phyloP scores from a whole-genome alignment of 768 basidiomycete genomes.

The Pisolithus microcarpus region DNA sequence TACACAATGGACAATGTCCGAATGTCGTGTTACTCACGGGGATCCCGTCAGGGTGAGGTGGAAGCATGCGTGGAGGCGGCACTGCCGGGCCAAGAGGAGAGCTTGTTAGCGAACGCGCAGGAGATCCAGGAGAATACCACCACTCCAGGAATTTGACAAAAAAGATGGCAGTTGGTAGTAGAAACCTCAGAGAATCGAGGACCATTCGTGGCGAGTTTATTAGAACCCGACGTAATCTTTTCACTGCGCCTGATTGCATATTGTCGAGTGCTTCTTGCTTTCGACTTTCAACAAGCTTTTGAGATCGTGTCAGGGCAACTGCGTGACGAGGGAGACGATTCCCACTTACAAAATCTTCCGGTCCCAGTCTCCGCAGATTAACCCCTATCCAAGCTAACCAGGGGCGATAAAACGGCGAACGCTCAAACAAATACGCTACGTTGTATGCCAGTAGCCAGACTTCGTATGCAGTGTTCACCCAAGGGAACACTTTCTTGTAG shows the following conservation, averaged over 20 bases:
- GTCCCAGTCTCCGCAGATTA: slow-evolving; percentile 69
- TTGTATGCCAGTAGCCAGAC: slow-evolving; percentile 80
- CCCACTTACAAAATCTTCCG: slow-evolving; percentile 67
- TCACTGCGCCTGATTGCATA: slow-evolving; percentile 31
- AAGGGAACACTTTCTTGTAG: slow-evolving; percentile 79
- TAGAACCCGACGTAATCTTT: slow-evolving; percentile 42
- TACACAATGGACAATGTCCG: slow-evolving; percentile 84
- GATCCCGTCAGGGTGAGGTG: slow-evolving; percentile 67
- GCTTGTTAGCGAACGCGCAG: slow-evolving; percentile 62
- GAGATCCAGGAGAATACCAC: slow-evolving; percentile 97
- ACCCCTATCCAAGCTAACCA: slow-evolving; percentile 86
- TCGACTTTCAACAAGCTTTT: slow-evolving; percentile 12
- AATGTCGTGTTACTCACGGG: slow-evolving; percentile 56
- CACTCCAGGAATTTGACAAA: slow-evolving; percentile 96
- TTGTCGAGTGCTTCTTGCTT: slow-evolving; percentile 14
- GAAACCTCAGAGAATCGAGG: slow-evolving; percentile 70
- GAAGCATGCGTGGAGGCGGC: slow-evolving; percentile 70
- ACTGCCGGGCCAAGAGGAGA: slow-evolving; percentile 60
- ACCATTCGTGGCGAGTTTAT: slow-evolving; percentile 51
- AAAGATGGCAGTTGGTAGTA: slow-evolving; percentile 87
- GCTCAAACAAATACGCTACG: slow-evolving; percentile 84
- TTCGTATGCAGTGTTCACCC: slow-evolving; percentile 71
- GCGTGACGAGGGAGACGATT: neutral
- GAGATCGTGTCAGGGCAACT: slow-evolving; percentile 1
- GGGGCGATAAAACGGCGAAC: slow-evolving; percentile 79